Evolutionary conservation across 106 monocot genomes (phyloP).

Genomic region (Apostasia ramifera): DNA sequence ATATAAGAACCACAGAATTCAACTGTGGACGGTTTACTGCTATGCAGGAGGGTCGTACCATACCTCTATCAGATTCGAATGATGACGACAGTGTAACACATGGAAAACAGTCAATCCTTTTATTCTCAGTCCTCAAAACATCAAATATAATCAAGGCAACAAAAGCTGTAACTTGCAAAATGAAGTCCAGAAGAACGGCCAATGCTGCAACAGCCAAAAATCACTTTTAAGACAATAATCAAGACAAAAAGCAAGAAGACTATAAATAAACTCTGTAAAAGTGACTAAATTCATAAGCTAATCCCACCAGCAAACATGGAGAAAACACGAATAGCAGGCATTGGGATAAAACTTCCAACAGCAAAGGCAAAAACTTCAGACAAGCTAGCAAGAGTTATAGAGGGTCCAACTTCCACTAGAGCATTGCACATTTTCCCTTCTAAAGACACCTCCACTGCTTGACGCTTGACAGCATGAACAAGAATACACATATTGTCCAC

Average conservation of each 20-base stretch:
- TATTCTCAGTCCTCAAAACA: slow-evolving; percentile 54
- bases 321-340: slow-evolving; percentile 94
- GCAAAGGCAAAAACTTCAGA: slow-evolving; percentile 93
- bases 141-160: slow-evolving; percentile 78
- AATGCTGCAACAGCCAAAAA: slow-evolving; percentile 46
- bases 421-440: slow-evolving; percentile 76
- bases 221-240: not conserved
- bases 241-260: not conserved
- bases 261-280: not conserved
- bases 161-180: slow-evolving; percentile 91
- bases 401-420: slow-evolving; percentile 93
- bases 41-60: not conserved
- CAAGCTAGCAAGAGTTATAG: slow-evolving; percentile 89
- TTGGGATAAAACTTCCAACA: slow-evolving; percentile 86
- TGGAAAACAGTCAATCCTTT: slow-evolving; percentile 83
- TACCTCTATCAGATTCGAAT: slow-evolving; percentile 30
- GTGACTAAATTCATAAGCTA: not conserved
- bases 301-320: slow-evolving; percentile 97
- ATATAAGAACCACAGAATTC: not conserved
- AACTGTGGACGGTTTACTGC: not conserved
- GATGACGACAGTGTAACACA: slow-evolving; percentile 49
- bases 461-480: slow-evolving; percentile 92
- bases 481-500: slow-evolving; percentile 99
- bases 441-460: slow-evolving; percentile 42
- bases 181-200: slow-evolving; percentile 87